Evolutionary conservation across 345 rosid species (phyloP).

Genomic region (rapeseed (Brassica napus)): DNA sequence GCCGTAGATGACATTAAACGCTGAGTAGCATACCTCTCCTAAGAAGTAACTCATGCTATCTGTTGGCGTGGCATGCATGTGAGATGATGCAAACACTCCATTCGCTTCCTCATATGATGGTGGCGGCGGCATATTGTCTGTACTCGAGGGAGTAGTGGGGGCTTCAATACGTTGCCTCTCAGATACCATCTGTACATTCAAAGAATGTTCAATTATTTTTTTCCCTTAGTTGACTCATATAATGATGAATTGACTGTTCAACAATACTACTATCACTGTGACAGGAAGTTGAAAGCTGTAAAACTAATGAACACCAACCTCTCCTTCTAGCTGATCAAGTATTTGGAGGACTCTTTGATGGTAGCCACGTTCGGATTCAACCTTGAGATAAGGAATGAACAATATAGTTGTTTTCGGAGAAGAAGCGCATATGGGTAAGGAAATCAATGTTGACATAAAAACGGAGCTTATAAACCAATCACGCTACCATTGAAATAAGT

Average conservation of each 20-base stretch:
- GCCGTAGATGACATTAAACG: neutral
- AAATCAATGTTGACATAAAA: conserved; percentile 9
- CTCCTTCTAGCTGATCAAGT: conserved; percentile 86
- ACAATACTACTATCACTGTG: conserved; percentile 5
- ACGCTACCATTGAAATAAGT: conserved; percentile 79
- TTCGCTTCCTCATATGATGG: conserved; percentile 85
- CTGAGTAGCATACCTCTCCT: conserved; percentile 70
- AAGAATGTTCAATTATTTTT: neutral
- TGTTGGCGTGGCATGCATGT: conserved; percentile 60
- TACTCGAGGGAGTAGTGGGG: conserved; percentile 53
- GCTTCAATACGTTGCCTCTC: conserved; percentile 92
- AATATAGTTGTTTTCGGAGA: conserved; percentile 4
- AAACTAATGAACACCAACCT: conserved; percentile 48
- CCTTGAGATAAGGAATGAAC: conserved; percentile 47
- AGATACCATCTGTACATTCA: conserved; percentile 60
- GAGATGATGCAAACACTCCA: conserved; percentile 72
- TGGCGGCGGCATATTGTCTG: conserved; percentile 71
- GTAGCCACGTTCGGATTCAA: conserved; percentile 86
- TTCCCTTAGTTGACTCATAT: neutral
- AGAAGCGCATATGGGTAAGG: conserved; percentile 7
- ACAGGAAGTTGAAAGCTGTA: conserved; percentile 9
- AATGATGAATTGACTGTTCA: neutral
- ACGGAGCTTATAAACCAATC: conserved; percentile 11
- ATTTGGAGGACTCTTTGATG: conserved; percentile 88
- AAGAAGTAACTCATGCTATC: conserved; percentile 83